These are phyloP conservation scores for Fusarium verticillioides DNA, from an alignment of 2,329 filamentous ascomycete species.

Conservation along the genomic window DNA sequence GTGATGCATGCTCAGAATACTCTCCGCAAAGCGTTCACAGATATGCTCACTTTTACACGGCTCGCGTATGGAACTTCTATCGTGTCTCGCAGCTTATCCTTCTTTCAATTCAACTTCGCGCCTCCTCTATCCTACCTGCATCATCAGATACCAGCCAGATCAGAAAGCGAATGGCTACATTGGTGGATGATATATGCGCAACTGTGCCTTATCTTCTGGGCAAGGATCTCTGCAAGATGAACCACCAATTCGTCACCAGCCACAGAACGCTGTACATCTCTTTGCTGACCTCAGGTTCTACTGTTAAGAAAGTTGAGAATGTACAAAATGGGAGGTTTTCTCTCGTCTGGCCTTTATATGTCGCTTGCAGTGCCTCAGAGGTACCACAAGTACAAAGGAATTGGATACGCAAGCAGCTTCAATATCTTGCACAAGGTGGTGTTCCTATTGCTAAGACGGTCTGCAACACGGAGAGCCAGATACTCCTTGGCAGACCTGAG, in stretches of 20 bases:
- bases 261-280: rapidly evolving
- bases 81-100: background rate
- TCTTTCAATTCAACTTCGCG: background rate
- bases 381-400: background rate
- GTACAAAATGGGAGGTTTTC: background rate
- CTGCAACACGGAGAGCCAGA: background rate
- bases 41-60: background rate
- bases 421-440: background rate
- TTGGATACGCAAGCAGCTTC: background rate
- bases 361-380: background rate
- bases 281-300: background rate
- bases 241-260: background rate
- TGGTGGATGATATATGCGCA: background rate
- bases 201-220: background rate
- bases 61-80: background rate
- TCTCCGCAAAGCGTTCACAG: background rate
- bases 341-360: background rate
- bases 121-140: background rate
- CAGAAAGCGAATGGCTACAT: background rate
- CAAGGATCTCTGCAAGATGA: background rate
- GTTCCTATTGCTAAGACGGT: background rate
- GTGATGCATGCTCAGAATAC: background rate
- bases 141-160: background rate
- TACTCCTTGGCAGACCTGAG: background rate
- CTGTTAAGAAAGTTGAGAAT: background rate